phyloP scores from a whole-genome alignment of 306 rosid species.

The Cyclanthera cordifolia region DNA sequence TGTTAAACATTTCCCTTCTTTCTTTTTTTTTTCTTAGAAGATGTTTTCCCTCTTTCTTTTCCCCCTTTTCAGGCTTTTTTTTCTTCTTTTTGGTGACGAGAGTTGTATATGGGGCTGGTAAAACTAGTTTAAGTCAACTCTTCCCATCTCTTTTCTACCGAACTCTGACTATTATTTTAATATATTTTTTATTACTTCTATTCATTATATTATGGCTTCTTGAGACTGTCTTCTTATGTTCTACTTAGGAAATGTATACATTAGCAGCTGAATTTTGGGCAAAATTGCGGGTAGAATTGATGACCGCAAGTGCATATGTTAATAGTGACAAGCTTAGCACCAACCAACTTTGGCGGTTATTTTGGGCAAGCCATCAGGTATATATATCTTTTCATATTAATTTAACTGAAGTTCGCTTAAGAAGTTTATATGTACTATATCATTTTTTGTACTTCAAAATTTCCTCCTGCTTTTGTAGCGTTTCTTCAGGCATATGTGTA shows the following conservation, averaged over 20 bases:
- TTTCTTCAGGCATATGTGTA: conserved; percentile 93
- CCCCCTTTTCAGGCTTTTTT: background rate
- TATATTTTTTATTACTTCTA: background rate
- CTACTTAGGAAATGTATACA: conserved; percentile 65
- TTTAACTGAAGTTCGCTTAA: background rate
- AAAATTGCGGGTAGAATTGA: conserved; percentile 66
- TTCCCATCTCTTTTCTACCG: background rate
- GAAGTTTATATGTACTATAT: background rate
- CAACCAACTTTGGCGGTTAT: conserved; percentile 88
- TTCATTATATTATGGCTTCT: background rate
- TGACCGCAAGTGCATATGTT: conserved; percentile 57
- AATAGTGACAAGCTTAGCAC: conserved; percentile 59
- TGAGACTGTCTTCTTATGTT: conserved; percentile 9
- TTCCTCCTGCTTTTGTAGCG: conserved; percentile 53
- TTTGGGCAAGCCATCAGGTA: conserved; percentile 99
- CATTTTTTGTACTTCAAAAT: conserved; percentile 16
- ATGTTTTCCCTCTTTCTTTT: background rate
- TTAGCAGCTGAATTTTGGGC: conserved; percentile 94
- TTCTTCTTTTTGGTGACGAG: background rate
- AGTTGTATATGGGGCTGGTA: background rate
- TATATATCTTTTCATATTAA: background rate
- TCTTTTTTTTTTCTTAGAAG: background rate
- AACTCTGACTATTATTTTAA: background rate
- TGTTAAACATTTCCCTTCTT: background rate
- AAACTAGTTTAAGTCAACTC: background rate